Evolutionary conservation across 2,329 filamentous ascomycete species (phyloP).

Genomic region (Verruconis gallopava): DNA sequence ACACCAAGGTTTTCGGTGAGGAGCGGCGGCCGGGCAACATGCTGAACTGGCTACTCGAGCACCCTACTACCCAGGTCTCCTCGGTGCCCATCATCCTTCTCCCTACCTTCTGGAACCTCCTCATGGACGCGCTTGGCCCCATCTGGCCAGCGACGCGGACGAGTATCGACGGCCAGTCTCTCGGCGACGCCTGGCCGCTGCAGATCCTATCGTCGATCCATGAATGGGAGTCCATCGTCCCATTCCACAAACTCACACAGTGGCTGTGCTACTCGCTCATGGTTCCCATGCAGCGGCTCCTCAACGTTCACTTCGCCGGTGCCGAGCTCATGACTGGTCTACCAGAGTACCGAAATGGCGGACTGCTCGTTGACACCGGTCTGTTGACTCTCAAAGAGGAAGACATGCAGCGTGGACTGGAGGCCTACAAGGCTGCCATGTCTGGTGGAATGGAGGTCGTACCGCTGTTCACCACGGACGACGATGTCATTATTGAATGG

Average conservation of each 20-base stretch:
- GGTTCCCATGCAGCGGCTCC: slow-evolving; percentile 73
- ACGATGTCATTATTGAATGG: slow-evolving; percentile 74
- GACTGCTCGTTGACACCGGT: slow-evolving; percentile 74
- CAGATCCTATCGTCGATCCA: slow-evolving; percentile 66
- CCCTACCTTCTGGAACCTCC: slow-evolving; percentile 77
- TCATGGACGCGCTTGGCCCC: slow-evolving; percentile 73
- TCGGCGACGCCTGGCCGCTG: slow-evolving; percentile 93
- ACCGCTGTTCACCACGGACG: slow-evolving; percentile 57
- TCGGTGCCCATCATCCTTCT: slow-evolving; percentile 78
- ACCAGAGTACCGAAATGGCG: slow-evolving; percentile 86
- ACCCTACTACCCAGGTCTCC: slow-evolving; percentile 77
- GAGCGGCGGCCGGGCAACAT: slow-evolving; percentile 85
- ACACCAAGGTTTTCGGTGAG: slow-evolving; percentile 70
- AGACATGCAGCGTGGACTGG: slow-evolving; percentile 57
- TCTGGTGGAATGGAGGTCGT: slow-evolving; percentile 61
- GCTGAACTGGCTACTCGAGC: slow-evolving; percentile 87
- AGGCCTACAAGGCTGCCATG: slow-evolving; percentile 54
- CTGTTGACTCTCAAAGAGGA: slow-evolving; percentile 61
- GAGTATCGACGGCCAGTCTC: slow-evolving; percentile 68
- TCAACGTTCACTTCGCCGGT: slow-evolving; percentile 70
- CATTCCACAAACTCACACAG: slow-evolving; percentile 89
- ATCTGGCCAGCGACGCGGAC: slow-evolving; percentile 88
- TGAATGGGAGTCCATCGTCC: slow-evolving; percentile 69
- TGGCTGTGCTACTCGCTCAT: slow-evolving; percentile 92
- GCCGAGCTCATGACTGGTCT: slow-evolving; percentile 76